A percentile compares a stretch with the other conserved stretches of the same genome.
phyloP scores from a whole-genome alignment of 345 rosid species.

The Salix exigua region DNA sequence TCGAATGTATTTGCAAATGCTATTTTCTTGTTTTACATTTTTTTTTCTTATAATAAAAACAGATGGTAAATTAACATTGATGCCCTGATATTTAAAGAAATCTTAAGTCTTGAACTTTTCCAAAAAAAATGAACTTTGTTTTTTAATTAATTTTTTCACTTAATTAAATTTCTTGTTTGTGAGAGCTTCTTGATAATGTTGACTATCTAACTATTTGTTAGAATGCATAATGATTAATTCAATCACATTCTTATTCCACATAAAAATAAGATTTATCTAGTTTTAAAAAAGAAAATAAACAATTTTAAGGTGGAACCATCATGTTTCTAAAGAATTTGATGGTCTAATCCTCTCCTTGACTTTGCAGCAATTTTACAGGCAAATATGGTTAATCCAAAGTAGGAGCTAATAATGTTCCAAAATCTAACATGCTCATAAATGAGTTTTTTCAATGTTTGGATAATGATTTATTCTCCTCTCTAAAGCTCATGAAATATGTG shows the following conservation, averaged over 20 bases:
- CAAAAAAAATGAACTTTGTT: too few species aligned
- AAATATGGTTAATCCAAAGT: constrained; percentile 57
- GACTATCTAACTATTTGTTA: neutral
- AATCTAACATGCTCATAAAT: neutral
- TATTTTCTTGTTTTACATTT: too few species aligned
- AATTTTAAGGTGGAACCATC: constrained; percentile 51
- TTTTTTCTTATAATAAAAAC: too few species aligned
- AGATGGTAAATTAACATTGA: too few species aligned
- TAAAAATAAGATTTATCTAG: constrained; percentile 74
- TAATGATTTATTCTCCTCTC: too few species aligned
- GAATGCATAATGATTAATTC: neutral
- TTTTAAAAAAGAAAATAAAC: constrained; percentile 63
- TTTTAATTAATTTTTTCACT: too few species aligned
- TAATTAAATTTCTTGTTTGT: too few species aligned
- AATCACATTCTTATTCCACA: constrained; percentile 3
- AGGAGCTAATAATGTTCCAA: constrained; percentile 22
- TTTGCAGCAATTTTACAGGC: constrained; percentile 71
- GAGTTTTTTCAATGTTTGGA: too few species aligned
- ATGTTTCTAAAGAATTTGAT: constrained; percentile 27
- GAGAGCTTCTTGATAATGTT: neutral
- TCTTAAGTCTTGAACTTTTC: too few species aligned
- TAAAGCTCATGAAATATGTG: too few species aligned
- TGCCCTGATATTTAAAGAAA: too few species aligned
- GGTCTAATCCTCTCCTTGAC: constrained; percentile 47
- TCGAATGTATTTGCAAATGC: too few species aligned